Evolutionary conservation across 108 stramenopile species (phyloP).

Genomic region (Schizochytrium sp.): DNA sequence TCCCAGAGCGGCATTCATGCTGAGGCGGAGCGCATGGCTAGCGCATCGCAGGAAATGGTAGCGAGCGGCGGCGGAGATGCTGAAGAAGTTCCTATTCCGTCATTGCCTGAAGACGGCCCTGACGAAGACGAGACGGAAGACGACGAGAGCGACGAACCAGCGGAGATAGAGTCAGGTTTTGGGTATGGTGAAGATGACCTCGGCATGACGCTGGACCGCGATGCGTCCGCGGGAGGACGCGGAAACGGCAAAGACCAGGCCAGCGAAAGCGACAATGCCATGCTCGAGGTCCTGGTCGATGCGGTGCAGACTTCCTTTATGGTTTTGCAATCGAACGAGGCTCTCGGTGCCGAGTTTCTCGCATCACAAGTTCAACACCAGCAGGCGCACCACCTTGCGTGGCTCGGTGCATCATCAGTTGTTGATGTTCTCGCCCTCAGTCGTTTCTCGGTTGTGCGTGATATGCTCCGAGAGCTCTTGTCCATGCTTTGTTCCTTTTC

Average conservation of each 20-base stretch:
- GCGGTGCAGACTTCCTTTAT: neutral
- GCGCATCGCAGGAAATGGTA: no score
- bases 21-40: neutral
- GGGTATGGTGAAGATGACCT: neutral
- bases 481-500: neutral
- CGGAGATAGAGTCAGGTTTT: neutral
- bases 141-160: no score
- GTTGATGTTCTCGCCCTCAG: constrained; percentile 2
- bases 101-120: no score
- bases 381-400: neutral
- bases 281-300: neutral
- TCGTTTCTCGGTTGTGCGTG: neutral
- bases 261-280: neutral
- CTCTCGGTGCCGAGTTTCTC: neutral
- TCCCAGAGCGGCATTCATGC: neutral
- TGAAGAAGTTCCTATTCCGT: no score
- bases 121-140: no score
- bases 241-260: neutral
- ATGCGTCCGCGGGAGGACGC: no score
- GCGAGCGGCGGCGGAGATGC: no score
- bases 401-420: neutral
- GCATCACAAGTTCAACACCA: neutral
- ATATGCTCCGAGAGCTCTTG: neutral
- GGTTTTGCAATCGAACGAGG: neutral
- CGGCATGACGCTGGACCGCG: neutral